Conservation (phyloP, 202 grass and related monocot species). For the Setaria italica region DNA sequence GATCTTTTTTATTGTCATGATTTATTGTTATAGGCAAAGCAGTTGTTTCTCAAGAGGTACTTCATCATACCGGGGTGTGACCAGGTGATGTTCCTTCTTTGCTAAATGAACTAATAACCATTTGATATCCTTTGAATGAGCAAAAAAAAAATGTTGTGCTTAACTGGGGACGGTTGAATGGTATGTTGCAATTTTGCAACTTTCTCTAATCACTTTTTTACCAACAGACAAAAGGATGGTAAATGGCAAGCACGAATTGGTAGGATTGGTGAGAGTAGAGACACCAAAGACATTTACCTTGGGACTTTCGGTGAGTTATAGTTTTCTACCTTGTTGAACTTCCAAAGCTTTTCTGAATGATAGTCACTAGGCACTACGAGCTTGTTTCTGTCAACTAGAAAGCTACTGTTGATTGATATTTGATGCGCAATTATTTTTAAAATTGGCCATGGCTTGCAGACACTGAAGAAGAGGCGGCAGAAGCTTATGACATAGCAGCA, state of each 20-base stretch:
- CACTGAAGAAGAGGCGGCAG: constrained; percentile 92
- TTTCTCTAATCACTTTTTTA: constrained; percentile 39
- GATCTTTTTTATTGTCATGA: constrained; percentile 21
- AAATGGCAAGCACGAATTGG: constrained; percentile 98
- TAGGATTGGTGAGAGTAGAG: constrained; percentile 88
- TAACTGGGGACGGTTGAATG: constrained; percentile 6
- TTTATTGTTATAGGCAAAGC: constrained; percentile 74
- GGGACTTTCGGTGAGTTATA: constrained; percentile 85
- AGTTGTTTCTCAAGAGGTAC: constrained; percentile 99
- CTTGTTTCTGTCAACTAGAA: not conserved
- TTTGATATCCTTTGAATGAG: not conserved
- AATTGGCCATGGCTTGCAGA: constrained; percentile 50
- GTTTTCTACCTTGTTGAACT: constrained; percentile 21
- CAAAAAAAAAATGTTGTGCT: not conserved
- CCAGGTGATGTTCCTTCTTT: constrained; percentile 64
- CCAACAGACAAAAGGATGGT: constrained; percentile 83
- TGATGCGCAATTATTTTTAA: not conserved
- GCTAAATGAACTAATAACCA: constrained; percentile 2
- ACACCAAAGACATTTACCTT: constrained; percentile 98
- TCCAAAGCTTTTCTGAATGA: not conserved
- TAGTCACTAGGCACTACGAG: not conserved
- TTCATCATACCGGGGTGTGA: constrained; percentile 88
- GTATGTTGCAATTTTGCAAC: not conserved
- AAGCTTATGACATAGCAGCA: constrained; percentile 95
- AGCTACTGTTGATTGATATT: not conserved